Evolutionary conservation across 2,329 filamentous ascomycete species (phyloP), one percentile per base, ranked within the genome.

Genomic region (Aschersonia sp.): DNA sequence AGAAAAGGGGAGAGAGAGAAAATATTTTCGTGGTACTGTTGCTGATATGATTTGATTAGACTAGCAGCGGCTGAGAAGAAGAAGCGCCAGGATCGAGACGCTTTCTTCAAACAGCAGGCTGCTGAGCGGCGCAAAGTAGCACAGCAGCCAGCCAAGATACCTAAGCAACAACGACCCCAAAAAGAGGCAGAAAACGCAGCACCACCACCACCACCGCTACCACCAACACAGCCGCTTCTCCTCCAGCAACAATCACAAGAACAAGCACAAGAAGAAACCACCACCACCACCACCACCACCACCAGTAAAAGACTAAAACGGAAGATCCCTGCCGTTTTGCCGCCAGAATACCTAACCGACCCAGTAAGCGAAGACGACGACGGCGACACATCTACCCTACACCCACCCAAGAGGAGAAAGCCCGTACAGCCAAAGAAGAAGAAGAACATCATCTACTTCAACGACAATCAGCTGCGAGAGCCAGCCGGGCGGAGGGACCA

Each of bases 61-160:
- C 67, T 73, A 64, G 68, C 67, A 4, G 69, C 70, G 9, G 64
- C 64, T 5, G 62, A 71, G 51, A 79, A 75, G 60, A 66, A 68
- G 47, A 79, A 76, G 61, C 72, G 76, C 37, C 71, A 76, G 56
- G 68, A 74, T 58, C 69, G 71, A 48, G 73, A 77, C 56, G 64
- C 65, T 29, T 65, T 71, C 30, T 67, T 78, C 56, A 77, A 76
- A 58, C 64, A 73, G 47, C 76, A 79, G 59, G 74, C 75, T 2
- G 63, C 67, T 50, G 64, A 67, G 55, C 70, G 73, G 35, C 40
- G 40, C 40, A 22, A n/a, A 22, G 40, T 11, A 14, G 14, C 10
- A 7, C 10, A 41, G 57, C 56, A 22, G 22, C 22, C 2, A 22
- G 22, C 22, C 22, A 22, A 22, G 22, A 22, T 22, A 22, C 22